These are phyloP conservation scores for Setaria viridis DNA, from an alignment of 202 grass and related monocot species.

Conservation along the genomic window DNA sequence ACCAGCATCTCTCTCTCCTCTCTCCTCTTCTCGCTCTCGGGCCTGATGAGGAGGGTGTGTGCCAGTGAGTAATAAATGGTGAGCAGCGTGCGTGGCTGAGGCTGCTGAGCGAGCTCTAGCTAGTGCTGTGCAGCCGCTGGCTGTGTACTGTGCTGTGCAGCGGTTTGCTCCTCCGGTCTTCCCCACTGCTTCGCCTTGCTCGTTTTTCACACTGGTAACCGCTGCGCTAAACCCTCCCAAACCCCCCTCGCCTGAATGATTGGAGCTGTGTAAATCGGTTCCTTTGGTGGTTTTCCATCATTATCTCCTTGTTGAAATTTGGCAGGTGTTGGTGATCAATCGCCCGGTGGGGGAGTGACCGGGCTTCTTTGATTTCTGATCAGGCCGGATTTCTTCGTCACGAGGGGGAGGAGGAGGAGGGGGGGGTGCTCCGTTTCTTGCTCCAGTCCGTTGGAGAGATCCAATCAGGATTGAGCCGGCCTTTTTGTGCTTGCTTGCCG, in stretches of 20 bases:
- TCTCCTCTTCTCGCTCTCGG: slow-evolving; percentile 13
- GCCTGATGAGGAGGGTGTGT: neutral
- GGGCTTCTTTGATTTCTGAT: slow-evolving; percentile 13
- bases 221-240: slow-evolving; percentile 55
- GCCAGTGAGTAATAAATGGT: slow-evolving; percentile 60
- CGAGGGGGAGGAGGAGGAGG: too few species aligned
- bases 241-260: slow-evolving; percentile 6
- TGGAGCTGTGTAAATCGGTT: neutral
- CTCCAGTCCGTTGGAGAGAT: slow-evolving; percentile 35
- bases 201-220: slow-evolving; percentile 10
- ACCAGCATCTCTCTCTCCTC: slow-evolving; percentile 1
- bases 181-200: neutral
- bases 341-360: neutral
- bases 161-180: neutral
- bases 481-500: slow-evolving; percentile 1
- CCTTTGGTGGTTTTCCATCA: neutral
- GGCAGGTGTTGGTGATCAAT: slow-evolving; percentile 19
- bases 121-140: slow-evolving; percentile 11
- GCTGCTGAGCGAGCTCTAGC: neutral
- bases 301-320: neutral
- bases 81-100: slow-evolving; percentile 38
- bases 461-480: neutral
- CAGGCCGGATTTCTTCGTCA: slow-evolving; percentile 25
- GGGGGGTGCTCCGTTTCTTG: neutral
- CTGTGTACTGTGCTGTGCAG: slow-evolving; percentile 6